Evolutionary conservation across 2,329 filamentous ascomycete species (phyloP), one percentile per base, ranked within the genome.

Genomic region (Aspergillus pseudoviridinutans): DNA sequence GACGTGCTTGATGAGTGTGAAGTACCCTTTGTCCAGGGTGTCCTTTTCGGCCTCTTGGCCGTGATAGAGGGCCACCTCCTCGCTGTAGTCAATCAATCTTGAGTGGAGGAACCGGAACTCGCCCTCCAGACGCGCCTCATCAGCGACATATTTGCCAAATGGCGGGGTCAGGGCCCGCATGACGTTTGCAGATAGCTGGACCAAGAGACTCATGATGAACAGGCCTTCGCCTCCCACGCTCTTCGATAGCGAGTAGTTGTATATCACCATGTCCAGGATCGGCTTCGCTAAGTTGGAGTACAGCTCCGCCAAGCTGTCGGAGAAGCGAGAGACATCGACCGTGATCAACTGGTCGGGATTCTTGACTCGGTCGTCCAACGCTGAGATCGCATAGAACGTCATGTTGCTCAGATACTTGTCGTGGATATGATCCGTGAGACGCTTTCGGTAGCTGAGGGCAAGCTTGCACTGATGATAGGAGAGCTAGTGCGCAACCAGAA

Each of bases 281-380:
- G 94, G 94, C 73, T 99, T 99, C 2, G 94, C 94, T 41, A 99
- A 79, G 71, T 97, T 97, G 61, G 92, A 96, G 75, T 99, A 99
- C 6, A 99, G 79, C 73, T 97, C 93, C 1, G 94, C 93, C 60
- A 97, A 77, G 66, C 91, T 96, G 73, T 96, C 96, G 27, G 92
- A 94, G 78, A 99, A 99, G 68, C 94, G 93, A 60, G 92, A 90
- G 9, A 99, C 91, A 72, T 99, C 94, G 28, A 97, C 93, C 0
- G 93, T 94, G 66, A 99, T 96, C 47, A 99, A 84, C 76, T 99
- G 94, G 71, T 99, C 94, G 3, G 94, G 91, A 70, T 99, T 99
- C 80, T 97, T 96, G 82, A 99, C 96, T 71, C 94, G 87, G 72
- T 99, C 94, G 68, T 99, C 94, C 38, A 99, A 82, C 0, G 94